Base-by-base conservation (phyloP, 176 grass and related monocot genomes). In the Ampelocalamus luodianensis region DNA sequence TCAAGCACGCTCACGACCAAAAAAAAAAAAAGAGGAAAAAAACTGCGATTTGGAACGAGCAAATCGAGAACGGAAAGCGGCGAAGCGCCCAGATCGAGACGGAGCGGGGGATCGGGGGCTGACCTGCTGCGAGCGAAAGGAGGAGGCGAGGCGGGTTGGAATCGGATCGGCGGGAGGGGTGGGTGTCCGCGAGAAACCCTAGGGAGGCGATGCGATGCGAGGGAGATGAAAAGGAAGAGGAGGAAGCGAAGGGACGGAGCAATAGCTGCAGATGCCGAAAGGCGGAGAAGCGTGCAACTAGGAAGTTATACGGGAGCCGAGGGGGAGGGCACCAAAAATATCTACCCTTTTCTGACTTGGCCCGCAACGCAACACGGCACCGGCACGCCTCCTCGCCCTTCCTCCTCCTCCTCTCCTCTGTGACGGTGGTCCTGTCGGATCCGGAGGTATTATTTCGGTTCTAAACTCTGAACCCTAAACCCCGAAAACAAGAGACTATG, bases 291-390 rank as follows among this genome's bases (percentile, higher is more conserved):
- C 2, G 14, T 3, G 79, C 48, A 42, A 66, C 36, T 22, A 82
- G 79, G 80, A 55, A 10, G 11, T 10, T 34, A 49, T 18, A 32
- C 24, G 38, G 14, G 16, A n/a, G 61, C 9, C 11, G 44, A 3
- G 32, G 32, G 32, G 32, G 27, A 14, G 10, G 17, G 44, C 34
- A 60, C 34, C 23, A 3, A 65, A 85, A 77, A 85, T 85, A 85
- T 85, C 83, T 85, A 9, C 12, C 26, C 32, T 85, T 68, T 84
- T 76, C 32, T 68, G 62, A 77, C 72, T 77, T 55, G 81, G 68
- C 68, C 68, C 81, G 69, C 80, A 20, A 15, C 80, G 51, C 49
- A 29, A 36, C 77, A 6, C 50, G 5, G 29, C 75, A 23, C 32
- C 50, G 5, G 29, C 74, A 23, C 65, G 64, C 29, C 29, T 36